Evolutionary conservation across 2,329 filamentous ascomycete genomes (phyloP).

Genomic region (Pseudocercospora fijiensis): DNA sequence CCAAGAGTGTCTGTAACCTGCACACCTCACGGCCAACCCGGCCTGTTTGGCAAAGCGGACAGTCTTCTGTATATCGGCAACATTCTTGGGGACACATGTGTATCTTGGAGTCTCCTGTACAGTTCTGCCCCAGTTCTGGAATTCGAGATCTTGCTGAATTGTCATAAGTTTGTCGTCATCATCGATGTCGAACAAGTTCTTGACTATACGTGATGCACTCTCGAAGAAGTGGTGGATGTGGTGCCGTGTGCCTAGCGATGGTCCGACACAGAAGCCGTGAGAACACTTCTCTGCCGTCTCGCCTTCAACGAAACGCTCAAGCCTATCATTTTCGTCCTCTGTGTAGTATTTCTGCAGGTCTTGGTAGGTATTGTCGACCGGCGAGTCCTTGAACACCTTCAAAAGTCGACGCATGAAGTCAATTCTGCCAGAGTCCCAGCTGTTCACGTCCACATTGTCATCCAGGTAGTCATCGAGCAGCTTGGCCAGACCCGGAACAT

Average conservation of each 20-base stretch:
- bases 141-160: constrained; percentile 15
- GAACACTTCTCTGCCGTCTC: constrained; percentile 12
- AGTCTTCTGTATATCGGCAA: constrained; percentile 18
- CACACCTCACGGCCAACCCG: constrained; percentile 13
- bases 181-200: constrained; percentile 14
- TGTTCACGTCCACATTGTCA: constrained; percentile 13
- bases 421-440: constrained; percentile 10
- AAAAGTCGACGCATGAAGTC: constrained; percentile 17
- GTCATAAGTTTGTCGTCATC: constrained; percentile 16
- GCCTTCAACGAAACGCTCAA: constrained; percentile 11
- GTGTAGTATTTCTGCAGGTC: constrained; percentile 13
- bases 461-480: constrained; percentile 20
- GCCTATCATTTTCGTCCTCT: constrained; percentile 13
- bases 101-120: constrained; percentile 13
- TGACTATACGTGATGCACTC: background rate
- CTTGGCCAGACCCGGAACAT: constrained; percentile 15
- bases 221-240: constrained; percentile 14
- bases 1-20: constrained; percentile 18
- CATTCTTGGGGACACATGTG: constrained; percentile 15
- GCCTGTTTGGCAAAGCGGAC: constrained; percentile 15
- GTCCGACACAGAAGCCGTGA: constrained; percentile 11
- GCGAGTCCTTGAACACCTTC: constrained; percentile 16
- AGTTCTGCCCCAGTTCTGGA: constrained; percentile 19
- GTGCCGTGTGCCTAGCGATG: constrained; percentile 11
- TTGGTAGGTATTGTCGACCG: constrained; percentile 19